These are phyloP conservation scores for Coniosporium tulheliwenetii DNA, from an alignment of 2,329 filamentous ascomycete species.

Conservation along the genomic window DNA sequence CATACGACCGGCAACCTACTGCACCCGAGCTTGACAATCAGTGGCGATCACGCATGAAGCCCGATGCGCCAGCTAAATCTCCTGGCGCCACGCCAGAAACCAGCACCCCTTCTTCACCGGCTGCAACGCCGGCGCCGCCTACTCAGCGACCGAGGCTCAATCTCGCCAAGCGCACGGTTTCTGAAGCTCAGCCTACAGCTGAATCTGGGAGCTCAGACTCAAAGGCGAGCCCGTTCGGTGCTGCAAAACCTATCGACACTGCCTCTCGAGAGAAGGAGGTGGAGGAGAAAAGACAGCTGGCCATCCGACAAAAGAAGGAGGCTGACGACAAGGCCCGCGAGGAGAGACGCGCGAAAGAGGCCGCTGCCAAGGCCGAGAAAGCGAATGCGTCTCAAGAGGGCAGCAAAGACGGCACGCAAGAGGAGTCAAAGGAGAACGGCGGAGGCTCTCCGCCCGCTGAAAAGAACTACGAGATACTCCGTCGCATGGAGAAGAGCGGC, in stretches of 20 bases:
- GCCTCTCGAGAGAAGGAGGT: constrained; percentile 77
- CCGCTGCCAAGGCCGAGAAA: constrained; percentile 40
- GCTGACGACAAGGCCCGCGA: constrained; percentile 74
- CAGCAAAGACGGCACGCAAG: constrained; percentile 14
- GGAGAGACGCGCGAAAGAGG: constrained; percentile 44
- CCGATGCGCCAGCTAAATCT: constrained; percentile 51
- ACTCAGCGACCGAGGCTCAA: constrained; percentile 67
- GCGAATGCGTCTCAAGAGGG: constrained; percentile 12
- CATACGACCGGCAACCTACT: constrained; percentile 55
- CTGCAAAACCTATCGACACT: constrained; percentile 86
- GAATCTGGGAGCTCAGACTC: constrained; percentile 35
- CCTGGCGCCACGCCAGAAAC: constrained; percentile 54
- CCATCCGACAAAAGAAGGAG: constrained; percentile 68
- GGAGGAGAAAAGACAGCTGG: constrained; percentile 68
- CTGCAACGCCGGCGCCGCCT: constrained; percentile 41
- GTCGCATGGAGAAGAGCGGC: constrained; percentile 23
- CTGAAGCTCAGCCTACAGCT: constrained; percentile 45
- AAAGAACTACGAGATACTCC: constrained; percentile 40
- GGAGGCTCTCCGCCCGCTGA: constrained; percentile 18
- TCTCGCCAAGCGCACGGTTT: constrained; percentile 78
- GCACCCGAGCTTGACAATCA: constrained; percentile 86
- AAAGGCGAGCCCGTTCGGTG: constrained; percentile 88
- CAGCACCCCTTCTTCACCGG: constrained; percentile 62
- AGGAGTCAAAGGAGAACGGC: constrained; percentile 17
- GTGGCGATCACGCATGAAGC: constrained; percentile 84